phyloP scores from a whole-genome alignment of 805 yeast species.

The Kluyveromyces dobzhanskii region DNA sequence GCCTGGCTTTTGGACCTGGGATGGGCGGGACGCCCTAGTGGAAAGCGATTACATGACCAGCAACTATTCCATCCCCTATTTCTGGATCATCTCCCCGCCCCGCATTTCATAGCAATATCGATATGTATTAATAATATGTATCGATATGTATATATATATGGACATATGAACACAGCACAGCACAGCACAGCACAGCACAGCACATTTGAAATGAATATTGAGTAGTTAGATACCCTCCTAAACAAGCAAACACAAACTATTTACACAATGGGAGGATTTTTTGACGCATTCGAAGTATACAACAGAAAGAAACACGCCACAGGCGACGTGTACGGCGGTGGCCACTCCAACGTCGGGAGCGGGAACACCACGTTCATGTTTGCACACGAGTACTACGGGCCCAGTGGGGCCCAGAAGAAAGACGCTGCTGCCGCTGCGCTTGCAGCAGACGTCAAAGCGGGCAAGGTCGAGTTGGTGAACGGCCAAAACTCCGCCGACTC shows the following conservation, averaged over 20 bases:
- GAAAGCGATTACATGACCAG: no score
- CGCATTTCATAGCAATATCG: no score
- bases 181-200: no score
- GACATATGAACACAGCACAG: no score
- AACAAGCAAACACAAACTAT: not conserved
- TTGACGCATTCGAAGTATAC: constrained; percentile 28
- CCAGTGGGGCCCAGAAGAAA: not conserved
- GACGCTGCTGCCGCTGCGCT: constrained; percentile 1
- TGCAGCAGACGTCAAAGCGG: not conserved
- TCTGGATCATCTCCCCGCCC: no score
- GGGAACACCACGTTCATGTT: constrained; percentile 9
- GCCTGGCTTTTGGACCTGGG: no score
- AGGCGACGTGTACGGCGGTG: constrained; percentile 6
- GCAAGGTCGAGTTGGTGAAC: not conserved
- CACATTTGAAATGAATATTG: no score
- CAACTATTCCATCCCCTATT: no score
- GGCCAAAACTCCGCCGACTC: not conserved
- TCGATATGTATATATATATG: no score
- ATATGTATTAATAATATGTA: no score
- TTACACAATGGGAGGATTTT: constrained; percentile 14
- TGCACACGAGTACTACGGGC: constrained; percentile 10
- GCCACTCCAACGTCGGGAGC: constrained; percentile 9
- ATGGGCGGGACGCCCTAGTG: no score
- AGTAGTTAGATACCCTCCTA: no score
- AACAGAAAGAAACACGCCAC: constrained; percentile 25